These are phyloP conservation scores for Lepidium sativum DNA, from an alignment of 345 rosid genomes.

Conservation along the genomic window DNA sequence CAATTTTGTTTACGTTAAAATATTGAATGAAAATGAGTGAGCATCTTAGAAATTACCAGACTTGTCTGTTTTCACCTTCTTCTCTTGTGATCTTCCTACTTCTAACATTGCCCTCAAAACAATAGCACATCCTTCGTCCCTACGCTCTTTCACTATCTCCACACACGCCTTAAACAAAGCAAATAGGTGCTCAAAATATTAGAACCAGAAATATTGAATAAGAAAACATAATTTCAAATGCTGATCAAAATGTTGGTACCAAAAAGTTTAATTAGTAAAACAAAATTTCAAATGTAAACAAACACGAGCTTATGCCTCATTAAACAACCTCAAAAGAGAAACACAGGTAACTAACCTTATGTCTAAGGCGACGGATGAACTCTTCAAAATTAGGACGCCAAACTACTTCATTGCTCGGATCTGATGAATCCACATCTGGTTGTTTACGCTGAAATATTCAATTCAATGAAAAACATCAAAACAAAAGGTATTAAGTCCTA, in stretches of 20 bases:
- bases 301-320: background rate
- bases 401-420: constrained; percentile 33
- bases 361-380: constrained; percentile 58
- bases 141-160: constrained; percentile 52
- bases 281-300: background rate
- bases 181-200: background rate
- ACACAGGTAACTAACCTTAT: constrained; percentile 49
- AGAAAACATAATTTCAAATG: background rate
- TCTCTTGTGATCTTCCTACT: constrained; percentile 64
- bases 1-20: background rate
- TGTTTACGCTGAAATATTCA: constrained; percentile 47
- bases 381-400: constrained; percentile 91
- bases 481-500: constrained; percentile 1
- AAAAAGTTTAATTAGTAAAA: background rate
- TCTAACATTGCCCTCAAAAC: constrained; percentile 73
- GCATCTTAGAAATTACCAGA: constrained; percentile 43
- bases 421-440: constrained; percentile 34
- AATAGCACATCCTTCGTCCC: constrained; percentile 64
- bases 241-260: background rate
- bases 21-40: constrained; percentile 1
- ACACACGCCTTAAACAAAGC: constrained; percentile 42
- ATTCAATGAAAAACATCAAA: constrained; percentile 2
- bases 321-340: background rate
- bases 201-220: background rate
- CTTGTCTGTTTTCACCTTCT: constrained; percentile 49